Evolutionary conservation across 2,329 filamentous ascomycete species (phyloP).

Genomic region (Xylariaceae sp.): DNA sequence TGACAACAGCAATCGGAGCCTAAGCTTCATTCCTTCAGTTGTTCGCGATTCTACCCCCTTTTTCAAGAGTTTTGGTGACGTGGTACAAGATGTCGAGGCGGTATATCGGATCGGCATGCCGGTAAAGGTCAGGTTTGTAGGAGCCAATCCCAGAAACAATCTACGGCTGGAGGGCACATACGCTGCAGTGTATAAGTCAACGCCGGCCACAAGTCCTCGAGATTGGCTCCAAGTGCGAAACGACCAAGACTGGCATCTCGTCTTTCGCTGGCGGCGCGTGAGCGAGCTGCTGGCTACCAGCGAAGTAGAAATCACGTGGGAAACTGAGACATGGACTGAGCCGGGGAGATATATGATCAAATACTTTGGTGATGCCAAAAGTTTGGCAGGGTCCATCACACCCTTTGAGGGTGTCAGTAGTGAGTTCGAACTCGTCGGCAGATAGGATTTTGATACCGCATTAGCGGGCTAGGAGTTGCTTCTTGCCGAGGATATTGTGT

Average conservation of each 20-base stretch:
- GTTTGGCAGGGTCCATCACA: constrained; percentile 55
- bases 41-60: constrained; percentile 65
- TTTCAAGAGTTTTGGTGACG: constrained; percentile 66
- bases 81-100: constrained; percentile 46
- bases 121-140: constrained; percentile 68
- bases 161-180: constrained; percentile 74
- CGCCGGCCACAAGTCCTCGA: constrained; percentile 9
- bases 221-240: constrained; percentile 65
- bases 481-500: no score
- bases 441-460: no score
- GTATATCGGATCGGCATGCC: constrained; percentile 51
- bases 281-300: constrained; percentile 69
- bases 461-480: no score
- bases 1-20: constrained; percentile 68
- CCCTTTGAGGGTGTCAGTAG: constrained; percentile 65
- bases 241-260: constrained; percentile 77
- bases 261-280: constrained; percentile 74
- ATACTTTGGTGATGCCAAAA: constrained; percentile 80
- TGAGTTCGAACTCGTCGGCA: constrained; percentile 36
- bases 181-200: constrained; percentile 65
- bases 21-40: constrained; percentile 77
- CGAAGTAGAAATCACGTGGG: constrained; percentile 73
- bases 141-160: constrained; percentile 85
- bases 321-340: constrained; percentile 57
- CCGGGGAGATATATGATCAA: constrained; percentile 67